phyloP scores from a whole-genome alignment of 1,139 yeast genomes.

The Pichia sp. region DNA sequence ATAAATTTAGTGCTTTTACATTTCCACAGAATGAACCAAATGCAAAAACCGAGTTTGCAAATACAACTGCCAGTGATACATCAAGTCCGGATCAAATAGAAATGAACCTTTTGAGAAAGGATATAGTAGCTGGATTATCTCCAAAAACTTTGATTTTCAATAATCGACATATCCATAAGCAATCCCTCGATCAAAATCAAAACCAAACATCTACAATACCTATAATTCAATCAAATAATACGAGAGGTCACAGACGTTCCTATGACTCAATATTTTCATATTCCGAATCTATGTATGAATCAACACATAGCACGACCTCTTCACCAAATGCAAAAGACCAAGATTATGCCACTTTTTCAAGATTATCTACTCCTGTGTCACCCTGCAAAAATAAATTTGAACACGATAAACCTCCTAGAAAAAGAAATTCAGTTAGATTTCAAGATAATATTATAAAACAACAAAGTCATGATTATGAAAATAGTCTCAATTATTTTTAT shows the following conservation, averaged over 20 bases:
- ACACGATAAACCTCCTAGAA: background rate
- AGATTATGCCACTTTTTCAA: background rate
- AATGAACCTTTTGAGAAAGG: too few species aligned
- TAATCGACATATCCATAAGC: too few species aligned
- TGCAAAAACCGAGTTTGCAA: background rate
- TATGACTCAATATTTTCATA: background rate
- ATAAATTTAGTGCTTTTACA: slow-evolving; percentile 5
- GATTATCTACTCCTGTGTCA: background rate
- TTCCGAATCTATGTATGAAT: background rate
- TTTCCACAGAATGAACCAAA: slow-evolving; percentile 1
- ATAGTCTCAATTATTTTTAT: background rate
- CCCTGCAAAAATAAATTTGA: background rate
- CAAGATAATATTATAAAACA: background rate
- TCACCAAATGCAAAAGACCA: background rate
- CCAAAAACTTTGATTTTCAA: too few species aligned
- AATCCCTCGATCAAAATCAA: too few species aligned
- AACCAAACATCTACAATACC: background rate
- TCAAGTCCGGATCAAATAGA: too few species aligned
- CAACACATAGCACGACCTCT: background rate
- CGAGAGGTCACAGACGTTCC: too few species aligned
- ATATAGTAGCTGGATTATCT: background rate
- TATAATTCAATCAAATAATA: too few species aligned
- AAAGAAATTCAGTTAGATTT: background rate
- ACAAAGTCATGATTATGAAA: background rate
- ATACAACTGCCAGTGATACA: background rate